Base-by-base conservation (phyloP, 1,284 basidiomycete genomes). In the Pseudozyma pruni region DNA sequence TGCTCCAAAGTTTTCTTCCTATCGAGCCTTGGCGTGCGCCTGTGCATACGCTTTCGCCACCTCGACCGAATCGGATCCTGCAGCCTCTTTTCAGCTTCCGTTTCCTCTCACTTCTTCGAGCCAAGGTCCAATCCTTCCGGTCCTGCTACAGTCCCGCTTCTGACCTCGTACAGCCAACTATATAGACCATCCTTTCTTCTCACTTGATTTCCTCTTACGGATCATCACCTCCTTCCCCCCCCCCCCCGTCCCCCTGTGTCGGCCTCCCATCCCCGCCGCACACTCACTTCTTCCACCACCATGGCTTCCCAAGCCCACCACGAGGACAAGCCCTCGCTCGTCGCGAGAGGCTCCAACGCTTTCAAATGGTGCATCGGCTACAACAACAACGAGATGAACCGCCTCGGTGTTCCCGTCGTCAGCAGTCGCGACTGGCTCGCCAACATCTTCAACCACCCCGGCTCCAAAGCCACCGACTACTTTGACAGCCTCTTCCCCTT, bases 401-500 rank as follows among this genome's bases (percentile, higher is more conserved):
- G 78, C 22, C 64, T 76, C 19, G 80, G 80, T 44, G 72, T 81
- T 6, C 80, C 79, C 20, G 73, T 78, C 54, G 80, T 81, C 52
- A 74, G 73, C 61, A 74, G 69, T 27, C 46, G 51, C 10, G 78
- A 79, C 60, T 81, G 71, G 69, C 49, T 78, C 45, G 38, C 38
- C 19, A 67, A 78, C 46, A 51, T 70, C 46, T 64, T 72, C 39
- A 27, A 22, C 29, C 37, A 75, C 39, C 78, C 80, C 10, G 52
- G 66, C 10, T 23, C 35, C 33, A 72, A 55, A n/a, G 54, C 58
- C 6, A 10, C 31, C 40, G 41, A 73, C 27, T 83, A 83, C 64
- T 58, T 81, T 47, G 66, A 73, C 27, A 47, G 63, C 9, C 72
- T 83, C 16, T 82, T 83, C 54, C 83, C 83, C 14, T 74, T 83